Base-by-base conservation (phyloP, 495 filamentous ascomycete genomes). In the Hypoxylon lienhwacheense region DNA sequence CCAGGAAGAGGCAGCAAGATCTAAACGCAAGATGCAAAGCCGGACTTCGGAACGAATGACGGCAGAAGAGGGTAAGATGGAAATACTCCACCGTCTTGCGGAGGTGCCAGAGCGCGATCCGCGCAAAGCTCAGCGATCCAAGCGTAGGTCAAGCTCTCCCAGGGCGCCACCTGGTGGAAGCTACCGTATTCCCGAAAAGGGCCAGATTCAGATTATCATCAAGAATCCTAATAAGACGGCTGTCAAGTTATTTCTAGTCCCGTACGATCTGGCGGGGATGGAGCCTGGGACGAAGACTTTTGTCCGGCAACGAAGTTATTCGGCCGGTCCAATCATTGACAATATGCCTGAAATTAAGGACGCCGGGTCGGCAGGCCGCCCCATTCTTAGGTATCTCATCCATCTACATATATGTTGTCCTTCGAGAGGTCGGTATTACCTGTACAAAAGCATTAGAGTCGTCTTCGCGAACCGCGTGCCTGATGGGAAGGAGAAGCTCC, bases 381-480 rank as follows among this genome's bases (percentile, higher is more conserved):
- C 90, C 0, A 87, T 84, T 29, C 72, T 99, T 32, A 83, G 93
- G 49, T 99, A 99, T 71, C 78, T 99, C 12, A 83, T 96, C 44
- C 93, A 99, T 67, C 66, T 99, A 20, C 90, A 97, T 61, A 93
- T 99, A 32, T 97, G 91, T 67, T 90, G 87, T 66, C 85, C 91
- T 6, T 84, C 84, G 1, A 85, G 82, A 42, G 90, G 90, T 25
- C 85, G 92, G 40, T 95, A 85, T 69, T 99, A 88, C 58, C 74
- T 99, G 2, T 90, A 97, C 74, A 95, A 91, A 63, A 88, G 80
- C 49, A 88, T 97, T 50, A 83, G 93, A 22, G 90, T 99, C 35
- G 93, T 99, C 2, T 99, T 99, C 69, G 93, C 93, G 44, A 99
- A 99, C 67, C 84, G 93, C 20, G 95, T 97, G 2, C 93, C 95